Evolutionary conservation across 805 yeast species (phyloP), one percentile per base, ranked within the genome.

Genomic region (Ogataea ramenticola): DNA sequence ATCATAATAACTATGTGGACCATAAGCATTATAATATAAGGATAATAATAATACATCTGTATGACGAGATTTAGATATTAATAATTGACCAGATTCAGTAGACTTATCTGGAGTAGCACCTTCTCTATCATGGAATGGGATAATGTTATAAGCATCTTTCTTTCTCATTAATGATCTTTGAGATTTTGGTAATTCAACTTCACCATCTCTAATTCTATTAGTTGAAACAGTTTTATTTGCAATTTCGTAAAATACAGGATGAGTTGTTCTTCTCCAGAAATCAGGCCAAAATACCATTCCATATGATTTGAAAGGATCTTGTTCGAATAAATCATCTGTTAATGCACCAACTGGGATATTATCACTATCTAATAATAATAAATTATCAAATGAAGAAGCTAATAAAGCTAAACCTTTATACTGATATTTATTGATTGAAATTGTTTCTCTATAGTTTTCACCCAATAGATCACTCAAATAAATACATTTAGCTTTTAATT

Each of bases 281-380:
- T 76, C 82, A 2, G 82, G 82, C 81, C 81, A 76, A 29, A 77
- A 52, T 12, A 80, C 64, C 52, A 78, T 57, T 40, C 84, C 80
- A 40, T 67, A 61, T 5, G 67, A 55, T 4, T 48, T 48, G 60
- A 75, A 86, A 1, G 87, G 82, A 41, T 79, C 77, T 8, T 67
- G 53, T 2, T 62, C 59, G 55, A 87, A 82, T 11, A 85, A 56
- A 11, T 60, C 53, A 49, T 74, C 79, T 0, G 80, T 79, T 10
- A 68, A 60, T 37, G 62, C 63, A 29, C 37, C 26, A 9, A 74
- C 70, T 0, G 78, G 72, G 19, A 74, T 62, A 48, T 76, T 76
- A 53, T 77, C 82, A 41, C 78, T 66, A 50, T 77, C 82, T 45
- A 76, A 56, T 31, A 76, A 58, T 39, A 76, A 58, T 5, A 74